These are phyloP conservation scores for Pestalotiopsis fici DNA, from an alignment of 2,329 filamentous ascomycete species.

Conservation along the genomic window DNA sequence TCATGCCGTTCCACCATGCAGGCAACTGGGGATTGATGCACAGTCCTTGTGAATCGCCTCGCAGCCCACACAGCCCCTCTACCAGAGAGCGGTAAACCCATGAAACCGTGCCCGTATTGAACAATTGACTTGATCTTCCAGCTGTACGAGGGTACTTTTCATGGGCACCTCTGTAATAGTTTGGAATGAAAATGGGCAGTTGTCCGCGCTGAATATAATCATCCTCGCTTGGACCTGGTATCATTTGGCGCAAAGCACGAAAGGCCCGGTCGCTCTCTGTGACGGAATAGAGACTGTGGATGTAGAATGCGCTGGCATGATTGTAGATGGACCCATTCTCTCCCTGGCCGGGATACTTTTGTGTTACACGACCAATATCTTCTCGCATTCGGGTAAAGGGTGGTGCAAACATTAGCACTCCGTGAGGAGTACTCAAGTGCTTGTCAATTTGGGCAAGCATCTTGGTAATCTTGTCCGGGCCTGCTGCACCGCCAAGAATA, in stretches of 20 bases:
- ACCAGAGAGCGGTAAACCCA: constrained; percentile 59
- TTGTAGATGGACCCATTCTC: constrained; percentile 62
- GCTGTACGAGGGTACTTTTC: constrained; percentile 50
- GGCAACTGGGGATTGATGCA: constrained; percentile 51
- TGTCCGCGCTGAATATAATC: constrained; percentile 56
- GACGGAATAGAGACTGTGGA: constrained; percentile 53
- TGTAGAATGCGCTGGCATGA: constrained; percentile 57
- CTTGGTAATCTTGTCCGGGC: constrained; percentile 37
- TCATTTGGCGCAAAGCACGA: constrained; percentile 50
- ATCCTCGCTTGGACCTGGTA: constrained; percentile 51
- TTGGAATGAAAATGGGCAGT: constrained; percentile 58
- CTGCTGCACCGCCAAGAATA: constrained; percentile 54
- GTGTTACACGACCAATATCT: constrained; percentile 58
- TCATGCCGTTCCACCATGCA: constrained; percentile 47
- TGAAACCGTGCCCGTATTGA: constrained; percentile 59
- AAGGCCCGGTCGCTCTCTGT: constrained; percentile 52
- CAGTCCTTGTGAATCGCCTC: constrained; percentile 48
- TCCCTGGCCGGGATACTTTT: constrained; percentile 58
- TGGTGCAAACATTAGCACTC: constrained; percentile 57
- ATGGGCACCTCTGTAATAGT: constrained; percentile 58
- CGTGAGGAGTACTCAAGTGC: constrained; percentile 54
- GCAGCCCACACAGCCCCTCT: constrained; percentile 55
- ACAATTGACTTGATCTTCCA: constrained; percentile 56
- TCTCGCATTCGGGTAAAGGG: constrained; percentile 57
- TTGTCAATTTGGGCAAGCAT: constrained; percentile 51